Evolutionary conservation across 2,329 filamentous ascomycete genomes (phyloP), one percentile per base, ranked within the genome.

Genomic region (Venturia effusa): DNA sequence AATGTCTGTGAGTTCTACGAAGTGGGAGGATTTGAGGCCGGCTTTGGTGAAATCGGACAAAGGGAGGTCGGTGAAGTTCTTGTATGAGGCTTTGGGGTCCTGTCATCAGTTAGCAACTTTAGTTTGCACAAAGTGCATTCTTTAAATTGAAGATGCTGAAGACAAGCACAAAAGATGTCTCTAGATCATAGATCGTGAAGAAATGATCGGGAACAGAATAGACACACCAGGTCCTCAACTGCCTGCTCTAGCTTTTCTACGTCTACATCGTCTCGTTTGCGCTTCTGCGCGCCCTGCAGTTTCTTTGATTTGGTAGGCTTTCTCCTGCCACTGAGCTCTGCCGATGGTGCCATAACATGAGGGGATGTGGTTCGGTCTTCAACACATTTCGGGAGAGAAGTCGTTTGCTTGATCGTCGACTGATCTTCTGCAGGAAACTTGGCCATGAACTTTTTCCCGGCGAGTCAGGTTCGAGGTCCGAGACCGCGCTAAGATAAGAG

Each of bases 1-100:
- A 70, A 99, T 90, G 68, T 96, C 92, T 66, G 94, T 99, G 68
- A 97, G 81, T 60, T 84, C 87, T 71, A 92, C 89, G 79, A 93
- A 99, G 74, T 97, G 92, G 15, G 90, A 92, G 48, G 88, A 83
- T 68, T 92, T 85, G 67, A 99, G 84, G 62, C 94, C 94, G 24
- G 83, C 83, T 40, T 84, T 79, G 2, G 94, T 97, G 19, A 90
- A 83, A 68, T 87, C 83, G 62, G 92, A 97, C 64, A 99, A 83
- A 19, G 94, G 94, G 0, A 99, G 83, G 65, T 96, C 86, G 69
- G 86, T 81, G 74, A 99, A 99, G 67, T 83, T 83, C 67, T 85
- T 87, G 69, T 83, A 79, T 19, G 83, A 76, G 67, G 79, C 73
- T 10, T 87, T 88, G 61, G 79, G 76, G 66, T 90, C 87, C 84